phyloP scores from a whole-genome alignment of 2,329 filamentous ascomycete species.

The Ophiostoma himal-ulmi region DNA sequence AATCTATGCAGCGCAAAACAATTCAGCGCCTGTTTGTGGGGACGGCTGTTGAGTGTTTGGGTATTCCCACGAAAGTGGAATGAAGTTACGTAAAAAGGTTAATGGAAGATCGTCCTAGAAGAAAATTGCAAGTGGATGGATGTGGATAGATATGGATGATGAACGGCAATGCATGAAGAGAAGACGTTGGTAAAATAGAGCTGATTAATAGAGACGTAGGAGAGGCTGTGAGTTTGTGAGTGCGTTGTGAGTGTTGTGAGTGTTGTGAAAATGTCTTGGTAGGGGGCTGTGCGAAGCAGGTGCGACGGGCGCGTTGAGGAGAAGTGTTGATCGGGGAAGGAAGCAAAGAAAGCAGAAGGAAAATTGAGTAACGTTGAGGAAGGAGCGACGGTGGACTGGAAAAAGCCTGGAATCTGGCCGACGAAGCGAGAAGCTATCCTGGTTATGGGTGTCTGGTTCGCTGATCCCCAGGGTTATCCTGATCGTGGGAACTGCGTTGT shows the following conservation, averaged over 20 bases:
- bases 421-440: not conserved
- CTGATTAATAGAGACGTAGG: not conserved
- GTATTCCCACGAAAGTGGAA: not conserved
- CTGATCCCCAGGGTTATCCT: not conserved
- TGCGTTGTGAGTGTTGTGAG: not conserved
- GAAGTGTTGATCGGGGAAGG: not conserved
- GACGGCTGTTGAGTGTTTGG: not conserved
- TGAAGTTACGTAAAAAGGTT: conserved; percentile 1
- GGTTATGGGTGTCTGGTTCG: conserved; percentile 2
- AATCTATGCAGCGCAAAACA: not conserved
- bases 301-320: not conserved
- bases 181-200: not conserved
- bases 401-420: not conserved
- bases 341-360: not conserved
- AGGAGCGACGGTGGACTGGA: not conserved
- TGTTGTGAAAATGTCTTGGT: not conserved
- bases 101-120: not conserved
- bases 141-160: not conserved
- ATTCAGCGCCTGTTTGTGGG: not conserved
- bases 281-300: conserved; percentile 1
- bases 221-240: not conserved
- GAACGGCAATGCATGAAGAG: not conserved
- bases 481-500: not conserved
- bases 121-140: not conserved
- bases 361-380: not conserved